These are phyloP conservation scores for Cucumis hystrix DNA, from an alignment of 306 rosid species.

Conservation along the genomic window DNA sequence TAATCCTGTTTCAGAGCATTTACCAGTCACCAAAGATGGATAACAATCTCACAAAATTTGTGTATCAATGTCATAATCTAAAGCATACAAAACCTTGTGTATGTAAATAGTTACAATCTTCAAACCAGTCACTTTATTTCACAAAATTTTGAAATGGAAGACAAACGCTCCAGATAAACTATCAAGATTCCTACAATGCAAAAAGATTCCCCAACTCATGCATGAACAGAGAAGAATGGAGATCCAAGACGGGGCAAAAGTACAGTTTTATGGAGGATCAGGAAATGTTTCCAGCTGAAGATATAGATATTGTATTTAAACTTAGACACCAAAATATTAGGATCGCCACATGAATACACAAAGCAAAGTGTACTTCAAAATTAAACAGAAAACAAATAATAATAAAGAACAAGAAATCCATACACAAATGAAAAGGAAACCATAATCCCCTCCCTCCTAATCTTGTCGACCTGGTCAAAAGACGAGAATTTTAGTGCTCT, in stretches of 20 bases:
- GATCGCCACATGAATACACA: neutral
- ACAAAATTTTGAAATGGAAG: neutral
- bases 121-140: neutral
- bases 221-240: neutral
- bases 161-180: neutral
- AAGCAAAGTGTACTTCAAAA: neutral
- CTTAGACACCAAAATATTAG: neutral
- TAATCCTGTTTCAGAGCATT: constrained; percentile 47
- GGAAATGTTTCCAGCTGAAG: neutral
- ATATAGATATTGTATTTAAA: neutral
- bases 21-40: neutral
- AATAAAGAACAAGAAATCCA: neutral
- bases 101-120: neutral
- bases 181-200: neutral
- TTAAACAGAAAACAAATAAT: neutral
- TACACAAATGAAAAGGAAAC: neutral
- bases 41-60: neutral
- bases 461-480: neutral
- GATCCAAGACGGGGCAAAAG: neutral
- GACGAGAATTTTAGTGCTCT: neutral
- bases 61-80: neutral
- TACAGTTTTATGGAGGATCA: neutral
- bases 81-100: neutral
- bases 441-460: neutral
- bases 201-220: neutral